Percentiles rank a stretch among this genome's conserved stretches.
phyloP scores from a whole-genome alignment of 1,284 basidiomycete species.

The Bjerkandera adusta region DNA sequence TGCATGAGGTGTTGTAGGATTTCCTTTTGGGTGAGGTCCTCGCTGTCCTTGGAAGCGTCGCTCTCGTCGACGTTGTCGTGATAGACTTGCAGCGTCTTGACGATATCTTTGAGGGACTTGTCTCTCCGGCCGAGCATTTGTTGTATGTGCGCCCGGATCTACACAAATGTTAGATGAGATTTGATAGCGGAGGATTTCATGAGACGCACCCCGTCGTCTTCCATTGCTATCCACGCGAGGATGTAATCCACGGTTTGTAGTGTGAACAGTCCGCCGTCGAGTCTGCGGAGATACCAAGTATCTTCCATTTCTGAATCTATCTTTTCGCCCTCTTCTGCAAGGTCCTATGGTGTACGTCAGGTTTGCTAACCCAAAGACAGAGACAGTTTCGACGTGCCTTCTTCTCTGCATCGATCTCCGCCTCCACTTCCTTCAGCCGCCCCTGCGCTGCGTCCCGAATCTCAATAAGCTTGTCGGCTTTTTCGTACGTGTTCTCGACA shows the following conservation, averaged over 20 bases:
- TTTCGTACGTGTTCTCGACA: constrained; percentile 89
- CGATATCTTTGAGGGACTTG: constrained; percentile 62
- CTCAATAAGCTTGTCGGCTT: constrained; percentile 90
- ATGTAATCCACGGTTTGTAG: constrained; percentile 93
- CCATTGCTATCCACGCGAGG: constrained; percentile 94
- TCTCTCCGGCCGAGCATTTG: constrained; percentile 76
- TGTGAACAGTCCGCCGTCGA: constrained; percentile 87
- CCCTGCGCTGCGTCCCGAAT: constrained; percentile 70
- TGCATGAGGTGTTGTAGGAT: constrained; percentile 70
- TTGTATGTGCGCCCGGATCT: constrained; percentile 74
- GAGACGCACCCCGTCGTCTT: constrained; percentile 89
- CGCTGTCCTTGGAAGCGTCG: constrained; percentile 27
- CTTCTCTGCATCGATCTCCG: constrained; percentile 64
- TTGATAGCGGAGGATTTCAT: neutral
- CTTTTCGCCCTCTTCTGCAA: constrained; percentile 57
- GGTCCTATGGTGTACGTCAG: constrained; percentile 37
- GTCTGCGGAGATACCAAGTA: constrained; percentile 76
- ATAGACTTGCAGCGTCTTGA: constrained; percentile 64
- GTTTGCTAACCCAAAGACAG: neutral
- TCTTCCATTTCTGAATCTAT: constrained; percentile 66
- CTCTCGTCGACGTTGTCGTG: constrained; percentile 71
- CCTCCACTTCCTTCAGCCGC: constrained; percentile 59
- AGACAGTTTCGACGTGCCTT: constrained; percentile 42
- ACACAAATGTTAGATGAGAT: constrained; percentile 9
- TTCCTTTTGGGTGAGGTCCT: constrained; percentile 56